Evolutionary conservation across 495 filamentous ascomycete genomes (phyloP).

Genomic region (Tirmania nivea): DNA sequence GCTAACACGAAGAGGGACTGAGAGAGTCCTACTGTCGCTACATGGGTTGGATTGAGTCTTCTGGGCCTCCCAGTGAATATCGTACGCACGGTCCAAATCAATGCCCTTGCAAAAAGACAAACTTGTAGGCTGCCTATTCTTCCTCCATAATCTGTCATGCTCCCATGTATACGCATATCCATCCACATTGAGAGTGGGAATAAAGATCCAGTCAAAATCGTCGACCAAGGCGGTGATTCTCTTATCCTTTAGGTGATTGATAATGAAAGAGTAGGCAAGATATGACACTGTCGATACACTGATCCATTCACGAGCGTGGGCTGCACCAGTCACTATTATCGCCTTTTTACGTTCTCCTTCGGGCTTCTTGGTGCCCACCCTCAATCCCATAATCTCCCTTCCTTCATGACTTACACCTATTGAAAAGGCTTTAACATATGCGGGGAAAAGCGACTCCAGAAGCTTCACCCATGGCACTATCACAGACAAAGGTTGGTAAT

Average conservation of each 20-base stretch:
- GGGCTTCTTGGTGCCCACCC: constrained; percentile 33
- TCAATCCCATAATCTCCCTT: constrained; percentile 60
- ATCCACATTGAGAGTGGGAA: constrained; percentile 81
- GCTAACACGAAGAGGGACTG: neutral
- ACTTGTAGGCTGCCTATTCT: constrained; percentile 70
- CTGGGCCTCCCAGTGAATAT: constrained; percentile 60
- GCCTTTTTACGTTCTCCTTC: constrained; percentile 32
- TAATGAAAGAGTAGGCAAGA: constrained; percentile 72
- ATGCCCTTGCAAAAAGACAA: constrained; percentile 67
- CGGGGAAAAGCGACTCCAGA: constrained; percentile 69
- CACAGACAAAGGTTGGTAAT: constrained; percentile 66
- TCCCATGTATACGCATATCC: constrained; percentile 91
- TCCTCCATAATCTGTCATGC: constrained; percentile 79
- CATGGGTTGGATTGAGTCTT: constrained; percentile 56
- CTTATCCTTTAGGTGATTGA: constrained; percentile 44
- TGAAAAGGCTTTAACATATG: constrained; percentile 46
- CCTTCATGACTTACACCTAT: constrained; percentile 71
- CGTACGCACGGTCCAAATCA: constrained; percentile 72
- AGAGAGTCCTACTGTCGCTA: constrained; percentile 41
- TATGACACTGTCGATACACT: constrained; percentile 82
- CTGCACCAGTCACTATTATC: constrained; percentile 62
- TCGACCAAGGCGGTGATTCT: constrained; percentile 55
- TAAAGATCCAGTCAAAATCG: constrained; percentile 66
- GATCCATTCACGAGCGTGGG: constrained; percentile 91
- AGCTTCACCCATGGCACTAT: constrained; percentile 75